phyloP scores from a whole-genome alignment of 129 eudicot species.

The Flaveria bidentis region DNA sequence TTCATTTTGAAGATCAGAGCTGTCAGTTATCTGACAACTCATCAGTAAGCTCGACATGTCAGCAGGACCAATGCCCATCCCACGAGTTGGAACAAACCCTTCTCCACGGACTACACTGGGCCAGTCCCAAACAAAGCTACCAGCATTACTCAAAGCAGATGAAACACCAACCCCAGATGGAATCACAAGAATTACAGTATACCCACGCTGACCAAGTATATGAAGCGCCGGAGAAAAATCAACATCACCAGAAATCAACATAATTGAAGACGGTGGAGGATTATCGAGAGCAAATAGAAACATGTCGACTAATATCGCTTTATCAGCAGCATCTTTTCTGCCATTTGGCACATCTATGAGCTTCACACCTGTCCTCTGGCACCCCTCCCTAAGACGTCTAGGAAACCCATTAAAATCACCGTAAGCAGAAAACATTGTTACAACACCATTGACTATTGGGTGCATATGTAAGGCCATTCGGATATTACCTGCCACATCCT shows the following conservation, averaged over 20 bases:
- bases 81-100: constrained; percentile 60
- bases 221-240: constrained; percentile 95
- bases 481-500: constrained; percentile 89
- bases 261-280: constrained; percentile 84
- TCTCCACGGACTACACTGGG: constrained; percentile 90
- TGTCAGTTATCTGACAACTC: constrained; percentile 57
- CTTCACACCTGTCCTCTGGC: constrained; percentile 96
- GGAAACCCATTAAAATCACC: constrained; percentile 95
- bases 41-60: constrained; percentile 41
- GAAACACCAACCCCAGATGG: constrained; percentile 83
- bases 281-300: constrained; percentile 96
- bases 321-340: constrained; percentile 97
- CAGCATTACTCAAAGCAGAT: constrained; percentile 91
- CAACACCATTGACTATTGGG: constrained; percentile 76
- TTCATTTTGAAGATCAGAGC: constrained; percentile 56
- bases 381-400: constrained; percentile 86
- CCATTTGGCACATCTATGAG: constrained; percentile 95
- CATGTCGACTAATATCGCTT: constrained; percentile 97
- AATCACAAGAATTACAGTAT: constrained; percentile 80
- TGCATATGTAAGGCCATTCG: constrained; percentile 86
- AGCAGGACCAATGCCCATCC: constrained; percentile 29
- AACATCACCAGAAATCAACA: constrained; percentile 96
- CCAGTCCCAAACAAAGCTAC: constrained; percentile 97
- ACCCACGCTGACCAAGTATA: constrained; percentile 95
- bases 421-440: constrained; percentile 85